Percentiles rank a stretch among this genome's conserved stretches.
Conservation (phyloP, 2,329 filamentous ascomycete genomes). For the Diaporthe sp. region DNA sequence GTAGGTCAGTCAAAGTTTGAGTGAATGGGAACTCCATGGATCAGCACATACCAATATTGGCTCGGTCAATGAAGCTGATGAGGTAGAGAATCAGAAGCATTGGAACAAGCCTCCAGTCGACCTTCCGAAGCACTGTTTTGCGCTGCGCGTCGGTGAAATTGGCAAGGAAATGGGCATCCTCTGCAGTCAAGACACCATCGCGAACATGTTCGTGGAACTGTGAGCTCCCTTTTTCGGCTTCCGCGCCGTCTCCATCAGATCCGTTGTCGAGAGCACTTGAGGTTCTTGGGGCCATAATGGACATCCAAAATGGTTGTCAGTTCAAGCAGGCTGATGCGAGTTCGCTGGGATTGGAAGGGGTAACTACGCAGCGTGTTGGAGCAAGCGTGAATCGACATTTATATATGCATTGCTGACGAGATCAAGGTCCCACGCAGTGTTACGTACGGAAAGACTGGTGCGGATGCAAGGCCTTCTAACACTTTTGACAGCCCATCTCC, state of each 20-base stretch:
- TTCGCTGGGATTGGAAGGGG: neutral
- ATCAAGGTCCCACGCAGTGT: neutral
- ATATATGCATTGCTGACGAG: neutral
- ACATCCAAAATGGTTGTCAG: neutral
- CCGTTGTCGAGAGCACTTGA: neutral
- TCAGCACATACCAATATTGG: neutral
- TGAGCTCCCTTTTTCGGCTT: neutral
- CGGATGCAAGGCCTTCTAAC: neutral
- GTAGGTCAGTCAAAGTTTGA: neutral
- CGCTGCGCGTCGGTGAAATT: neutral
- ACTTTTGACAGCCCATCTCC: no score
- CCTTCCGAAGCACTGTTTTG: neutral
- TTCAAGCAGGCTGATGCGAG: neutral
- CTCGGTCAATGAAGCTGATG: neutral
- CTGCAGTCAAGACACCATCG: neutral
- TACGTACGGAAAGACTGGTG: neutral
- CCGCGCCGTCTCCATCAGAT: neutral
- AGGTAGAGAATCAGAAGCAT: neutral
- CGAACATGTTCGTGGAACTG: neutral
- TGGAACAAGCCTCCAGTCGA: neutral
- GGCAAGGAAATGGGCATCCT: neutral
- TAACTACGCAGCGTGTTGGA: no score
- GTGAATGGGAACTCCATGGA: neutral
- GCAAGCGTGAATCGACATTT: neutral
- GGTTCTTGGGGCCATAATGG: neutral